Evolutionary conservation across 225 moss, liverwort and hornwort species (phyloP), one percentile per base, ranked within the genome.

Genomic region (Polytrichum commune): DNA sequence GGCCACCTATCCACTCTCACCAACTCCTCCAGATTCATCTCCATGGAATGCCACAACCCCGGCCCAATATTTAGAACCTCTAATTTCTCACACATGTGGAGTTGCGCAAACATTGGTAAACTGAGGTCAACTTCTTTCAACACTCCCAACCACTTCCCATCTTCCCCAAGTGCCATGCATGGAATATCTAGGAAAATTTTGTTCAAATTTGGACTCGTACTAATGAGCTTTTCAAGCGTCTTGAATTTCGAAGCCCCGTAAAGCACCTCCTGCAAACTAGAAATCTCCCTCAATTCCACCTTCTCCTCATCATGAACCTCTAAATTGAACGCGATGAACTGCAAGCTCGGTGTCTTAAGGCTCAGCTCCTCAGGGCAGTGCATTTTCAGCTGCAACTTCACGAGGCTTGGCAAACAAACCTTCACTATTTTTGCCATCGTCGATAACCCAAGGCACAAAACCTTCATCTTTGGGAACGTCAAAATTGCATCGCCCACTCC

Each of bases 151-250:
- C 85, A 93, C 7, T 25, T 75, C 20, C 91, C 93, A 1, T 73
- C 82, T 25, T 91, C 93, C 7, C 79, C 88, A 1, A 93, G 81
- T 24, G 74, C 70, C 93, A 93, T 86, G 73, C 93, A 93, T 0
- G 93, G 93, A 6, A 89, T 74, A 67, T 93, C 93, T 62, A 93
- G 19, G 60, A 93, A 93, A 23, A 93, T 18, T 24, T 89, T 93
- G 6, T n/a, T 4, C 8, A 88, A 30, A 6, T 57, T 20, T 4
- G 35, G 56, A 4, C 82, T 88, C 0, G 46, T 54, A 1, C 22
- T 19, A 5, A 79, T 62, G 1, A 88, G 64, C 29, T 56, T 73
- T 79, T 77, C 84, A 19, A 88, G 77, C 0, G 82, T 77, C 0
- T 4, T 26, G 32, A 88, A 88, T 38, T 63, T 77, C 0, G 73